Percentiles rank a stretch among this genome's conserved stretches.
Evolutionary conservation across 176 grass and related monocot genomes (phyloP).

Genomic region (Triticum aestivum): DNA sequence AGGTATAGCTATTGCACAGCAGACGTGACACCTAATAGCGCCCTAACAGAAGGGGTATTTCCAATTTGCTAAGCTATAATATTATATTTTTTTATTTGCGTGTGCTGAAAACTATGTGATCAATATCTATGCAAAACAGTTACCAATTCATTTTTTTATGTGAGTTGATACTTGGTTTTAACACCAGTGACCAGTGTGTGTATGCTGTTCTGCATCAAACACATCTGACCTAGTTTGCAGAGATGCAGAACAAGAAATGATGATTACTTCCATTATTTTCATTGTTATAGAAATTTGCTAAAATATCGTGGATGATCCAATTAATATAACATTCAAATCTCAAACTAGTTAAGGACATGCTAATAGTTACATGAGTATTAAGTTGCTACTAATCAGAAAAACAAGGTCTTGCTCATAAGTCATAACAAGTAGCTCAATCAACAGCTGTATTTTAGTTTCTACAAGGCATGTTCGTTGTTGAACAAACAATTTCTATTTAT

Average conservation of each 20-base stretch:
- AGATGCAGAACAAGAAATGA: not conserved
- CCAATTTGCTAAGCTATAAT: not conserved
- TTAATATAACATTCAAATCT: not conserved
- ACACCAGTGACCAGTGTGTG: not conserved
- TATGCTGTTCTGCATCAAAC: not conserved
- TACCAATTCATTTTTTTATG: not conserved
- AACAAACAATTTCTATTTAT: not conserved
- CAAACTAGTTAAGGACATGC: not conserved
- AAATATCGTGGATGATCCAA: not conserved
- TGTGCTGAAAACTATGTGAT: not conserved
- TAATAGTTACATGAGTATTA: not conserved
- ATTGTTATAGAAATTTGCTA: not conserved
- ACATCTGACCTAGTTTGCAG: not conserved
- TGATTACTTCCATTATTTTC: not conserved
- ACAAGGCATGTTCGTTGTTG: not conserved
- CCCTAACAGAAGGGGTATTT: not conserved
- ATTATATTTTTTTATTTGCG: not conserved
- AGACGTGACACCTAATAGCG: not conserved
- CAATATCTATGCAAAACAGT: not conserved
- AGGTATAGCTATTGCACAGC: not conserved
- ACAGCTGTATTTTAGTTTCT: not conserved
- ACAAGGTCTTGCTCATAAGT: not conserved
- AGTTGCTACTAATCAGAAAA: not conserved
- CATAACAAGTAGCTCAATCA: not conserved
- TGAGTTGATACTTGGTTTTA: not conserved